Base-by-base conservation (phyloP, 2,329 filamentous ascomycete species). In the Penicillium freii region DNA sequence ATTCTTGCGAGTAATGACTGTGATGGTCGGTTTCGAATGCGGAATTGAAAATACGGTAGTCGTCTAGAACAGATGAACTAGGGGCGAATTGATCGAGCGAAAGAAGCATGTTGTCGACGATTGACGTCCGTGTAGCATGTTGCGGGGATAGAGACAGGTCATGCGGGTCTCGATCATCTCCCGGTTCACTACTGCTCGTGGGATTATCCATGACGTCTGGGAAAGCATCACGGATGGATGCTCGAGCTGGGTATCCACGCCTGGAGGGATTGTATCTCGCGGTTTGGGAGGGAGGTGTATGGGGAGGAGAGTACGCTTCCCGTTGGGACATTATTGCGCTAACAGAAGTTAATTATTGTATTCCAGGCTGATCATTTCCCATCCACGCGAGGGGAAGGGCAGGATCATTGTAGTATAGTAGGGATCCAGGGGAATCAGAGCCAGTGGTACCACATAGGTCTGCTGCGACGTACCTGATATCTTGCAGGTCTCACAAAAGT, bases 71-170 rank as follows among this genome's bases (percentile, higher is more conserved):
- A 4, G 72, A 72, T 38, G 74, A 69, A 13, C 69, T 66, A 3
- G 71, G 61, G 36, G 66, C 81, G 40, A 93, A 86, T 74, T 93
- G 89, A 75, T 96, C 93, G 62, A 99, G 87, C 40, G 92, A 96
- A 63, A 94, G 81, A 59, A 97, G 86, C 88, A 99, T 94, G 75
- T 97, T 96, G 75, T 94, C 89, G 58, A 99, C 91, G 65, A 99
- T 87, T 36, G 92, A 97, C 71, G 96, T 91, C 65, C 93, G 87
- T 40, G 90, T 91, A 62, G 90, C 86, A 71, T 90, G 85, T 60
- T 87, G 82, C 48, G 89, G 85, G 50, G 87, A 87, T 67, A 96
- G 82, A 57, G 90, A 92, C 61, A 97, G 82, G 73, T 96, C 92
- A 80, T 97, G 92, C 19, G 75, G 74, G 58, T 77, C 75, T 11